These are phyloP conservation scores for Citrus reticulata DNA, from an alignment of 345 rosid genomes.

Conservation along the genomic window DNA sequence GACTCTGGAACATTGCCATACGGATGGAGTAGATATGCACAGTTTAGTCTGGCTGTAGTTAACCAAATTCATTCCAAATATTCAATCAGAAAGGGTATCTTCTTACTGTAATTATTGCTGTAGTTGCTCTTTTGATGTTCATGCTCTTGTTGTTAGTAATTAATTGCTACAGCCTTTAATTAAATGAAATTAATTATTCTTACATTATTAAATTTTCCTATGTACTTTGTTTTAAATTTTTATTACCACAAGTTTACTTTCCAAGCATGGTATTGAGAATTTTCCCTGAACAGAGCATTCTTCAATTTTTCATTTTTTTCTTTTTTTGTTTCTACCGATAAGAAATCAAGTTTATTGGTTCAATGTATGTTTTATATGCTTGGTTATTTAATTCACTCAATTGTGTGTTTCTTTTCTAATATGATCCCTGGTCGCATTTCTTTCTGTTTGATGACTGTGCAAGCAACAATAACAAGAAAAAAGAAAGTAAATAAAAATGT, in stretches of 20 bases:
- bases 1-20: slow-evolving; percentile 70
- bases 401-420: not conserved
- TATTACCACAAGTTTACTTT: not conserved
- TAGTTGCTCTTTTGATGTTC: not conserved
- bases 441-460: not conserved
- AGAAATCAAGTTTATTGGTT: not conserved
- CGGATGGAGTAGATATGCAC: slow-evolving; percentile 96
- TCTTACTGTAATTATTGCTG: not conserved
- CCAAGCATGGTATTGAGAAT: not conserved
- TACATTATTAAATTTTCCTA: not conserved
- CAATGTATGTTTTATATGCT: not conserved
- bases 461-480: too few species aligned
- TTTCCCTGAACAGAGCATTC: not conserved
- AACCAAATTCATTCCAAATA: slow-evolving; percentile 68
- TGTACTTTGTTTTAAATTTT: not conserved
- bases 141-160: not conserved
- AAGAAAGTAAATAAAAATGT: not conserved
- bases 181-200: not conserved
- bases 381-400: not conserved
- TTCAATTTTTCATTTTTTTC: not conserved
- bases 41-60: slow-evolving; percentile 75
- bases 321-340: too few species aligned
- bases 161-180: not conserved
- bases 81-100: slow-evolving; percentile 77
- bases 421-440: not conserved